These are phyloP conservation scores for Apiotrichum brassicae DNA, from an alignment of 1,284 basidiomycete species.

Conservation along the genomic window DNA sequence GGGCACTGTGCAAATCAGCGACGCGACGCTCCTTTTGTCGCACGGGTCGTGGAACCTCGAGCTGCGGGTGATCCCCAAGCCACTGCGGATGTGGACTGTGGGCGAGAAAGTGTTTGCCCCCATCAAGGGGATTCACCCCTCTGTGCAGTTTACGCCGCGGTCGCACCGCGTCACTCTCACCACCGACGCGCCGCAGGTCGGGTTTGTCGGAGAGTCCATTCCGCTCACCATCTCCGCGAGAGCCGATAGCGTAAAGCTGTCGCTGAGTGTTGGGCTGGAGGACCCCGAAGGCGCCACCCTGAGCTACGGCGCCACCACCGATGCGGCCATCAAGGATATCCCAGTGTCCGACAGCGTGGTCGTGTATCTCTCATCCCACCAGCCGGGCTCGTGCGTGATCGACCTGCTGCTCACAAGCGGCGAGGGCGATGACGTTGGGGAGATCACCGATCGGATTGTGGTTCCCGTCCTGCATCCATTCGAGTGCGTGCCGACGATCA, in stretches of 20 bases:
- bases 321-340: slow-evolving; percentile 22
- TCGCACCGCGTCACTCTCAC: slow-evolving; percentile 57
- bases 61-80: slow-evolving; percentile 17
- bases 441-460: slow-evolving; percentile 21
- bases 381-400: slow-evolving; percentile 21
- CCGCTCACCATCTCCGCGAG: too few relatives aligned
- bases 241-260: slow-evolving; percentile 65
- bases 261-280: slow-evolving; percentile 67
- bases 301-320: slow-evolving; percentile 12
- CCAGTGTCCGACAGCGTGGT: slow-evolving; percentile 11
- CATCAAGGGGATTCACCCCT: slow-evolving; percentile 1
- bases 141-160: slow-evolving; percentile 57
- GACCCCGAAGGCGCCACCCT: slow-evolving; percentile 61
- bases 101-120: slow-evolving; percentile 14
- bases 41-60: slow-evolving; percentile 34
- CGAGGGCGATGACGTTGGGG: slow-evolving; percentile 1
- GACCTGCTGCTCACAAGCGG: slow-evolving; percentile 18
- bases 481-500: slow-evolving; percentile 12
- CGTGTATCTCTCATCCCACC: slow-evolving; percentile 16
- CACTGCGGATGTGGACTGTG: slow-evolving; percentile 21
- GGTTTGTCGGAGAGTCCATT: slow-evolving; percentile 73
- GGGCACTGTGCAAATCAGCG: slow-evolving; percentile 23
- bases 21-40: slow-evolving; percentile 22
- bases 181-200: slow-evolving; percentile 57
- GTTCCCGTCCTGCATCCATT: slow-evolving; percentile 34